Conservation (phyloP, 2,329 filamentous ascomycete genomes). For the Chaetomium sp. region DNA sequence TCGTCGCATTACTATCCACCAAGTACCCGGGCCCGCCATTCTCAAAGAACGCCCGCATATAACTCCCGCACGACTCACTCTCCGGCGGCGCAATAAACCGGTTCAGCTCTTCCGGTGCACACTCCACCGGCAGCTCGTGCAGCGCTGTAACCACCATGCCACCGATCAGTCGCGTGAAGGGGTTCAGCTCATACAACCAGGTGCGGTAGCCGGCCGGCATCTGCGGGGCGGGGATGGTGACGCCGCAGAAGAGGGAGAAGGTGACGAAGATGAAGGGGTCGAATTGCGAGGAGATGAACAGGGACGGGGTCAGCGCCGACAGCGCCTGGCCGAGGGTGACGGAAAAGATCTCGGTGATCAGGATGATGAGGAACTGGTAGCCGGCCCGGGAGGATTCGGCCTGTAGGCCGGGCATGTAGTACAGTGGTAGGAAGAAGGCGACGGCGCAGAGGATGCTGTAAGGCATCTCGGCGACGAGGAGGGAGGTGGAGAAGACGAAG, state of each 20-base stretch:
- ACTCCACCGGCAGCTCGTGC: slow-evolving; percentile 57
- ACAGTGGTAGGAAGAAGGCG: slow-evolving; percentile 73
- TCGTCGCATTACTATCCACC: slow-evolving; percentile 49
- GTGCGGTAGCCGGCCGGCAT: slow-evolving; percentile 73
- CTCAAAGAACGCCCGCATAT: slow-evolving; percentile 67
- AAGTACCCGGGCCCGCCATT: slow-evolving; percentile 67
- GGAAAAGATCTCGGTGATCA: slow-evolving; percentile 78
- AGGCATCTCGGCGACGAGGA: slow-evolving; percentile 78
- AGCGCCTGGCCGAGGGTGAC: slow-evolving; percentile 73
- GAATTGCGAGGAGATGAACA: slow-evolving; percentile 71
- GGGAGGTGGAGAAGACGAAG: slow-evolving; percentile 68
- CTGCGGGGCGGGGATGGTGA: slow-evolving; percentile 70
- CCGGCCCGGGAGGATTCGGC: slow-evolving; percentile 59
- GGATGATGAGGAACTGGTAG: slow-evolving; percentile 79
- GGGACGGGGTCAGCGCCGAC: slow-evolving; percentile 68
- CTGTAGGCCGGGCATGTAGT: slow-evolving; percentile 76
- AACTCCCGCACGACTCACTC: slow-evolving; percentile 60
- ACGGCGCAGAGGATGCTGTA: slow-evolving; percentile 77
- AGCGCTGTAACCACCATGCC: slow-evolving; percentile 76
- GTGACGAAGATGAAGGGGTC: slow-evolving; percentile 80
- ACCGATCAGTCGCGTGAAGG: slow-evolving; percentile 74
- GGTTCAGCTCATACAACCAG: slow-evolving; percentile 78
- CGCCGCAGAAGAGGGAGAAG: slow-evolving; percentile 81
- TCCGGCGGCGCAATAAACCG: slow-evolving; percentile 56
- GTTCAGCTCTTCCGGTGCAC: slow-evolving; percentile 56